A percentile compares a stretch with the other conserved stretches of the same genome.
These are phyloP conservation scores for Raddia guianensis DNA, from an alignment of 176 grass and related monocot species.

Conservation along the genomic window DNA sequence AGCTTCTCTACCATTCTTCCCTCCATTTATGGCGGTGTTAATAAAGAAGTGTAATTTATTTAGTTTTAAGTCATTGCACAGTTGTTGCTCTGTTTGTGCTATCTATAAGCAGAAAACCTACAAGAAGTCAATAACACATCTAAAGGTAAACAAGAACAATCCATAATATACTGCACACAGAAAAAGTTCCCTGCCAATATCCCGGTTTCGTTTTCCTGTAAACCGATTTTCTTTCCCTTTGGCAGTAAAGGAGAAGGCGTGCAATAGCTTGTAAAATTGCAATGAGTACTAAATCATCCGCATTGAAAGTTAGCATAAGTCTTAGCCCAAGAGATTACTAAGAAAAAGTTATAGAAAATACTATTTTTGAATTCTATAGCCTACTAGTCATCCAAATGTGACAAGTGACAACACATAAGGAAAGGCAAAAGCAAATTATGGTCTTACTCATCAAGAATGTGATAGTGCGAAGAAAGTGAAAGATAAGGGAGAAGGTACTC, in stretches of 20 bases:
- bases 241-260: conserved; percentile 1
- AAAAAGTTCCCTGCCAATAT: conserved; percentile 8
- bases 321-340: conserved; percentile 6
- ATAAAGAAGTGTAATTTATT: neutral
- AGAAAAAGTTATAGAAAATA: neutral
- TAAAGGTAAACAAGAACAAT: conserved; percentile 6
- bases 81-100: neutral
- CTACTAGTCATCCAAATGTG: conserved; percentile 11
- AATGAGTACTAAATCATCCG: neutral
- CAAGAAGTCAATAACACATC: neutral
- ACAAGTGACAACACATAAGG: neutral
- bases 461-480: neutral
- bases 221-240: neutral
- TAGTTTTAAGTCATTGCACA: conserved; percentile 6
- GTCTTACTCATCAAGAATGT: neutral
- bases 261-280: neutral
- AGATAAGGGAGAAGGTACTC: neutral
- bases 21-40: conserved; percentile 15
- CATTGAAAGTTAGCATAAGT: neutral
- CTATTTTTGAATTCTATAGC: neutral
- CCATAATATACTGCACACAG: neutral
- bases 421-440: neutral
- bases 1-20: neutral
- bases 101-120: conserved; percentile 16
- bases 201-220: neutral